Percentiles rank a stretch among this genome's conserved stretches.
Evolutionary conservation across 257 asterid genomes (phyloP).

Genomic region (Scutellaria minor): DNA sequence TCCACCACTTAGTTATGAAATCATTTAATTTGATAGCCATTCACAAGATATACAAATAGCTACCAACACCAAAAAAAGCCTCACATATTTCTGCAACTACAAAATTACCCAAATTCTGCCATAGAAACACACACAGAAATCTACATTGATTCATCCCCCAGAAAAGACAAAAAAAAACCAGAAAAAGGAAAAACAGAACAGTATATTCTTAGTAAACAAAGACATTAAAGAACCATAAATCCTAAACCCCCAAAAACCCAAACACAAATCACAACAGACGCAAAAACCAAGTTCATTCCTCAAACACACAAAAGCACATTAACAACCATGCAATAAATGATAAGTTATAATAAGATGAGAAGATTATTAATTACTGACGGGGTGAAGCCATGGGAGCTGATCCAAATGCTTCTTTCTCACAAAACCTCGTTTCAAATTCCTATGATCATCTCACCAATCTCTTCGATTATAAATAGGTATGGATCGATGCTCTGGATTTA

Average conservation of each 20-base stretch:
- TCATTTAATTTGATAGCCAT: neutral
- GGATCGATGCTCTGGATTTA: no score
- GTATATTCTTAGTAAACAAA: neutral
- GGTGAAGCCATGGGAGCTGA: constrained; percentile 48
- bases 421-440: constrained; percentile 18
- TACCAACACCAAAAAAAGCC: neutral
- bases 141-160: neutral
- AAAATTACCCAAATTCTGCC: constrained; percentile 5
- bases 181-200: neutral
- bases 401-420: constrained; percentile 25
- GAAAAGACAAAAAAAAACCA: neutral
- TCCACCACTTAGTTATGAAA: neutral
- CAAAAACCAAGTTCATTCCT: neutral
- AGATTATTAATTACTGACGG: constrained; percentile 36
- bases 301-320: neutral
- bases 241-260: neutral
- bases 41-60: constrained; percentile 16
- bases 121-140: neutral
- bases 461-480: neutral
- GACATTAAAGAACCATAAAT: neutral
- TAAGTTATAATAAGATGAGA: neutral
- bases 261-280: neutral
- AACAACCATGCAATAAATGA: constrained; percentile 2
- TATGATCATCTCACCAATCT: neutral
- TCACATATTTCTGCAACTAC: neutral